Base-by-base conservation (phyloP, 441 rosid genomes). In the Populus hybrid region DNA sequence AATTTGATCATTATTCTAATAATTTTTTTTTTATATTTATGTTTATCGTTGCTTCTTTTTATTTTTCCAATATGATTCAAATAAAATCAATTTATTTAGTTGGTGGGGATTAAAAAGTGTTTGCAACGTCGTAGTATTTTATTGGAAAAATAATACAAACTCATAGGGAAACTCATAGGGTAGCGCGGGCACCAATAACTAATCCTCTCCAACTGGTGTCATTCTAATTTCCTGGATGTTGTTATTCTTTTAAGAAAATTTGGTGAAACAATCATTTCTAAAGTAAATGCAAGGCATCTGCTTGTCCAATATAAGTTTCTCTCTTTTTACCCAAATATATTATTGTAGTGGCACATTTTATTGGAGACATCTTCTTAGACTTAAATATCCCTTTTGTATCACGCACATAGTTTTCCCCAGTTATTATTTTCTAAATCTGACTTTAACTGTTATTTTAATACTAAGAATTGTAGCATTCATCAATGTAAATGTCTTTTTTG, bases 41-140 rank as follows among this genome's bases (percentile, higher is more conserved):
- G n/a, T n/a, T n/a, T n/a, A n/a, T n/a, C n/a, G n/a, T n/a, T n/a
- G n/a, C n/a, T n/a, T n/a, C n/a, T n/a, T n/a, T n/a, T n/a, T n/a
- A n/a, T n/a, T n/a, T n/a, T n/a, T n/a, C n/a, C n/a, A n/a, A n/a
- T n/a, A n/a, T n/a, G n/a, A n/a, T n/a, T n/a, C n/a, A n/a, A n/a
- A n/a, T n/a, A n/a, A n/a, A n/a, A n/a, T 38, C n/a, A n/a, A n/a
- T n/a, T n/a, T n/a, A n/a, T 9, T 38, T 38, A 38, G 0, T 38
- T 38, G 12, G 3, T 38, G 0, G 42, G 0, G 42, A 38, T 0
- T 38, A 38, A 9, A 38, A 38, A 0, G 3, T 0, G 2, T 38
- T 38, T 38, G 42, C 11, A 0, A 38, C 0, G 42, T 2, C 0
- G 3, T 38, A 38, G 7, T 38, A 9, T 38, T 38, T 38, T 38